Base-by-base conservation (phyloP, 768 basidiomycete genomes). In the Daedaleopsis sinensis region DNA sequence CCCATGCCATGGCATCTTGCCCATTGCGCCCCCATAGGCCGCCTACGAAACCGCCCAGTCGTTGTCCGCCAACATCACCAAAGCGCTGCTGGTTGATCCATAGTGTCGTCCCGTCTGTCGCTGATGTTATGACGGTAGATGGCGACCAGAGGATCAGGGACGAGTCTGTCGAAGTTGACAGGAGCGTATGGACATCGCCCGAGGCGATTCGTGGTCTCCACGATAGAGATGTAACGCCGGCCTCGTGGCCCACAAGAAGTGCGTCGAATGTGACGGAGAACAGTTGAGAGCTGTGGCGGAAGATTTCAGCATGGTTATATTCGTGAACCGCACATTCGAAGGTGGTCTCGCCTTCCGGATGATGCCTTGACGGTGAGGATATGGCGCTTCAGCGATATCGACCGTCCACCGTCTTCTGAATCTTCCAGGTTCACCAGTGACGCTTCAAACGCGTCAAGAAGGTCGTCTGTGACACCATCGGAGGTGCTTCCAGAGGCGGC, bases 81-180 rank as follows among this genome's bases (percentile, higher is more conserved):
- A 98, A 98, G 12, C 97, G 87, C 66, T 93, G 90, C 12, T 82
- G 78, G 63, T 91, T 94, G 48, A 94, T 87, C 97, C 97, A 99
- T 32, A 98, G 85, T 1, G 89, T 86, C 2, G 86, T 78, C 8
- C 71, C 76, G 37, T 79, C 71, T 67, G 65, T 74, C 3, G 58
- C 75, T 56, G 59, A 76, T 64, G 59, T 77, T 15, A 76, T 63
- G 13, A 83, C 74, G 10, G 80, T 75, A 0, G 92, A 87, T 1
- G 93, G 93, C 2, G 91, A 88, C 97, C 97, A 99, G 55, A 98
- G 75, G 61, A 98, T 98, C 27, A 98, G 72, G 9, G 96, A 98
- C 19, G 96, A 96, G 74, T 99, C 97, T 1, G 93, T 90, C 0
- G 97, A 96, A 6, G 94, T 90, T 12, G 95, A 96, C n/a, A 98